phyloP scores from a whole-genome alignment of 805 yeast species.

The Millerozyma acaciae region DNA sequence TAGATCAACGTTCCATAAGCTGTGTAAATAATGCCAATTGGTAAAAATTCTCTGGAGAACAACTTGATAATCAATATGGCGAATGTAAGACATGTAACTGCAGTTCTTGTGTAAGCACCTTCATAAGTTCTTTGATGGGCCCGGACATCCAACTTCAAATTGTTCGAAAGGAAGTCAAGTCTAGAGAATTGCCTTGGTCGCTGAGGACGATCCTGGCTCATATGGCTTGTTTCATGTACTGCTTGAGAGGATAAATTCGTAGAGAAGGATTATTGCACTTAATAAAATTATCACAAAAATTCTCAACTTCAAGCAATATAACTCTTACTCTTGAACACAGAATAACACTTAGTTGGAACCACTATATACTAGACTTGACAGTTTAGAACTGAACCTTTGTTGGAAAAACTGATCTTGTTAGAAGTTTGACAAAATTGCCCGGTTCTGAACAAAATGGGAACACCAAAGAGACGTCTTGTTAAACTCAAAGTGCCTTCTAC shows the following conservation, averaged over 20 bases:
- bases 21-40: slow-evolving; percentile 64
- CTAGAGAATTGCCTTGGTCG: slow-evolving; percentile 25
- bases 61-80: slow-evolving; percentile 61
- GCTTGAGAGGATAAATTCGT: too few relatives aligned
- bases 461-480: slow-evolving; percentile 32
- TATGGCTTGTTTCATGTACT: slow-evolving; percentile 1
- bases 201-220: slow-evolving; percentile 1
- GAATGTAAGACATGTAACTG: slow-evolving; percentile 65
- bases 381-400: too few relatives aligned
- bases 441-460: slow-evolving; percentile 22
- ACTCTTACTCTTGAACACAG: too few relatives aligned
- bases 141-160: slow-evolving; percentile 46
- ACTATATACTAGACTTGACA: too few relatives aligned
- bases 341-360: too few relatives aligned
- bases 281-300: too few relatives aligned
- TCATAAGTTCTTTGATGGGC: slow-evolving; percentile 83
- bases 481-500: slow-evolving; percentile 28
- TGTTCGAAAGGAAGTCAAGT: slow-evolving; percentile 35
- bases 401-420: too few relatives aligned
- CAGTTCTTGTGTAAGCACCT: slow-evolving; percentile 76
- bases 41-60: slow-evolving; percentile 59
- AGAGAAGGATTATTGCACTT: too few relatives aligned
- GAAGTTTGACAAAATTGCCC: not conserved
- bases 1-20: slow-evolving; percentile 49
- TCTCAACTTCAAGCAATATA: too few relatives aligned